phyloP scores from a whole-genome alignment of 192 early-diverging fungal genomes.

The Ramicandelaber brevisporus region DNA sequence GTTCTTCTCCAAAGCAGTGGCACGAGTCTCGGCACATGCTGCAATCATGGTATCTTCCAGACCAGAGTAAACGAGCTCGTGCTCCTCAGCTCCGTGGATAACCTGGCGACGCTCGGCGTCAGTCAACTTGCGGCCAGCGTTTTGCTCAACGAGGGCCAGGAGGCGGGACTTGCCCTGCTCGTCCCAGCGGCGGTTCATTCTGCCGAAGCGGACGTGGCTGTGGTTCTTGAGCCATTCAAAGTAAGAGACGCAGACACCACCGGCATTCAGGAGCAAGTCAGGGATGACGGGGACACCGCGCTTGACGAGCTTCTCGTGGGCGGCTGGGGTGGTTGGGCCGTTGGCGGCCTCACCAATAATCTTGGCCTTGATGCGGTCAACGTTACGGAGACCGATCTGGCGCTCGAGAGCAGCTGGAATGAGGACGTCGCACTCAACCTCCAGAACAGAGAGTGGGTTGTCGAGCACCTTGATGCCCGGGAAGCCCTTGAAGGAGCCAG shows the following conservation, averaged over 20 bases:
- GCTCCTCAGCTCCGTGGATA: constrained; percentile 60
- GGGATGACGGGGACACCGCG: constrained; percentile 39
- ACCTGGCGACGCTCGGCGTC: constrained; percentile 46
- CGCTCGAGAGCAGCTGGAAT: constrained; percentile 64
- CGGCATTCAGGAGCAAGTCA: constrained; percentile 53
- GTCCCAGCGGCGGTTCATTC: constrained; percentile 67
- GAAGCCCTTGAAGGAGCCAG: constrained; percentile 41
- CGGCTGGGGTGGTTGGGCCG: constrained; percentile 49
- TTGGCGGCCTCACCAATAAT: constrained; percentile 61
- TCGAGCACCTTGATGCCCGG: constrained; percentile 30
- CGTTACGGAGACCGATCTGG: constrained; percentile 49
- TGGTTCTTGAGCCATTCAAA: constrained; percentile 69
- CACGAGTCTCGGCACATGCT: constrained; percentile 45
- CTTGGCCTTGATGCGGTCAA: constrained; percentile 47
- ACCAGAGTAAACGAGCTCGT: constrained; percentile 62
- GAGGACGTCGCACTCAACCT: constrained; percentile 55
- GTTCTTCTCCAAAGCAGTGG: constrained; percentile 31
- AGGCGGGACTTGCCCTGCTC: constrained; percentile 45
- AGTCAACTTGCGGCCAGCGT: constrained; percentile 42
- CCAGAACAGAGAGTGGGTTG: constrained; percentile 22
- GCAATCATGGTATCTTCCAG: constrained; percentile 69
- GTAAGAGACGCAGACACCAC: constrained; percentile 65
- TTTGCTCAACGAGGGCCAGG: constrained; percentile 39
- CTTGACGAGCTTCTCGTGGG: constrained; percentile 31
- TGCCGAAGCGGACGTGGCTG: constrained; percentile 59